Base-by-base conservation (phyloP, 495 filamentous ascomycete species). In the Lindgomyces ingoldianus region DNA sequence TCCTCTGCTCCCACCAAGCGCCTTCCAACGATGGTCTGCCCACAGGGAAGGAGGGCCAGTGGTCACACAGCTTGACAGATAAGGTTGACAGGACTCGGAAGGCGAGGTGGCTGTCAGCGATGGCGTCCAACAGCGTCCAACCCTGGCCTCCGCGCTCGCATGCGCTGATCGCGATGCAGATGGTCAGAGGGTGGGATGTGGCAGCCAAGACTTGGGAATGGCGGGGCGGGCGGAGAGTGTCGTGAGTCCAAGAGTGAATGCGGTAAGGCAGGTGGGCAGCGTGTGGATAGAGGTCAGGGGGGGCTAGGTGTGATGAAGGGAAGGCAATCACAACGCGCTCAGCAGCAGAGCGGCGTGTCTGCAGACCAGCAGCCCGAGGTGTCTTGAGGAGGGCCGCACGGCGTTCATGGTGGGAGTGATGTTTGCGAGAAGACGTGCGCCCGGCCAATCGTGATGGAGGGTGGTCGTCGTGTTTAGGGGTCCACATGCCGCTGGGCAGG, bases 211-310 rank as follows among this genome's bases (percentile, higher is more conserved):
- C 52, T 42, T 14, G 30, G 10, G 55, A n/a, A 47, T 46, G 55
- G 36, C 55, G 46, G 46, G 46, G 10, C 26, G 47, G 47, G 39
- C 9, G 47, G 47, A 33, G 39, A 25, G 57, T 9, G 16, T 27
- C 4, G 33, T 30, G 49, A 9, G 58, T 14, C 29, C n/a, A 44
- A 41, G 29, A 46, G 58, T 62, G 58, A 52, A 61, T 26, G n/a
- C n/a, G 9, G 47, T 12, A 4, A 18, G 18, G 6, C 10, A 33
- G 26, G 27, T 14, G 45, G 41, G 10, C 11, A 18, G 30, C 52
- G 21, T 21, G 41, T 21, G 24, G 21, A 46, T 6, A 19, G 18
- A 49, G 46, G 21, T 8, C 8, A 41, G 36, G 46, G 22, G 21
- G 27, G 46, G 46, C 46, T 25, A 49, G 46, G n/a, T 25, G 3